Base-by-base conservation (phyloP, 2,329 filamentous ascomycete species). In the Apiospora aurea region DNA sequence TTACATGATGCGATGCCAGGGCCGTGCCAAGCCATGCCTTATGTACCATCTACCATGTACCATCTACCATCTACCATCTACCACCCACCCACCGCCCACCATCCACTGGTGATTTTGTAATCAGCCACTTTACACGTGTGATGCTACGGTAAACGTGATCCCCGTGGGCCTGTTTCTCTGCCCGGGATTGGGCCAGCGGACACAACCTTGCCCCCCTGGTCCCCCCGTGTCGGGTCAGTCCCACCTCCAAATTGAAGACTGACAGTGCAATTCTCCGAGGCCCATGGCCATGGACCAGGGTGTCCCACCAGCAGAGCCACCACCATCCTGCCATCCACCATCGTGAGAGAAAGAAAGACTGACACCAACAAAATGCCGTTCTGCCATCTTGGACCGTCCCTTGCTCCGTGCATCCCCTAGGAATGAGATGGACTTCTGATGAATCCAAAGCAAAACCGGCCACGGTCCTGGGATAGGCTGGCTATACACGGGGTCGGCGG, bases 351-450 rank as follows among this genome's bases (percentile, higher is more conserved):
- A 38, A 38, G 34, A 14, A 64, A 34, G 21, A 34, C 21, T 64
- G 18, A 64, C 57, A 64, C 57, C 57, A 41, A 64, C 57, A 38
- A 64, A 64, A 29, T 64, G 57, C 14, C 34, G 57, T 64, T 41
- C 41, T 64, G 57, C 34, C n/a, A 4, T 41, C 29, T 41, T 38
- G 57, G 34, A 64, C 41, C 34, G 34, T 38, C 57, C n/a, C 21
- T 41, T 64, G 57, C 57, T 14, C 29, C 57, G 57, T 64, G 57
- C 57, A 64, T 41, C 29, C 29, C 53, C 53, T 61, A 4, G 7
- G 53, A 13, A 34, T 11, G 53, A 38, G 53, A 38, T 38, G 53
- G 38, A 11, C 16, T 38, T n/a, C 10, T 13, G 34, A 14, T 13
- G 34, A n/a, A 38, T 41, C 34, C 34, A 64, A 64, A 64, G 24